Evolutionary conservation across 768 basidiomycete genomes (phyloP), one percentile per base, ranked within the genome.

Genomic region (Leucosporidium yakuticum): DNA sequence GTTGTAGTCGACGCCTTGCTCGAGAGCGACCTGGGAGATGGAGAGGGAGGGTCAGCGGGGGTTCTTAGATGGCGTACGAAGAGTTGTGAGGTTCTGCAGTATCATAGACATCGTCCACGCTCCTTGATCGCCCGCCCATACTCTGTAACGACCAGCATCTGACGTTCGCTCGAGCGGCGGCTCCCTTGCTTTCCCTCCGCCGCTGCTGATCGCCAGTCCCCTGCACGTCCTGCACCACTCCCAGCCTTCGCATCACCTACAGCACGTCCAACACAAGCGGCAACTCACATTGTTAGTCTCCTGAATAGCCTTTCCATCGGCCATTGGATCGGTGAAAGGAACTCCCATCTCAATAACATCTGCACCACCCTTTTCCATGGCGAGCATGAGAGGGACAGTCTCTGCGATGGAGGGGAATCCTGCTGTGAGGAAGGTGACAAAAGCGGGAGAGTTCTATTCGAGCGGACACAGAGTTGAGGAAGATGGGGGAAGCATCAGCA

Each of bases 321-420:
- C 94, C 73, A 92, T 90, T 25, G 94, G 95, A 80, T 97, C 95
- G 63, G 90, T 94, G 81, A 95, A 97, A 0, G 94, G 92, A 34
- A 97, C 84, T 23, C 95, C 95, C 23, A 99, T 84, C 78, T 99
- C 95, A 69, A 98, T 93, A 68, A 97, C 85, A 78, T 97, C 93
- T 55, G 91, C 85, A 9, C 95, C 95, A 62, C 95, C 95, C 55
- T 85, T 84, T 79, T 98, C 88, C 87, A 99, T 90, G 31, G 90
- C 89, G 47, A 98, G 84, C 82, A 97, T 78, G 67, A 92, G 83
- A 2, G 90, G 86, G 17, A 95, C 90, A 0, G 95, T 97, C 66
- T 88, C 88, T 76, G 86, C 81, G 63, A 79, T 78, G 12, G 81
- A 85, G 32, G 95, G 95, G 80, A 87, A 98, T 20, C 95, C 95